Conservation (phyloP, 139 green algal genomes). For the Edaphochlamys debaryana region DNA sequence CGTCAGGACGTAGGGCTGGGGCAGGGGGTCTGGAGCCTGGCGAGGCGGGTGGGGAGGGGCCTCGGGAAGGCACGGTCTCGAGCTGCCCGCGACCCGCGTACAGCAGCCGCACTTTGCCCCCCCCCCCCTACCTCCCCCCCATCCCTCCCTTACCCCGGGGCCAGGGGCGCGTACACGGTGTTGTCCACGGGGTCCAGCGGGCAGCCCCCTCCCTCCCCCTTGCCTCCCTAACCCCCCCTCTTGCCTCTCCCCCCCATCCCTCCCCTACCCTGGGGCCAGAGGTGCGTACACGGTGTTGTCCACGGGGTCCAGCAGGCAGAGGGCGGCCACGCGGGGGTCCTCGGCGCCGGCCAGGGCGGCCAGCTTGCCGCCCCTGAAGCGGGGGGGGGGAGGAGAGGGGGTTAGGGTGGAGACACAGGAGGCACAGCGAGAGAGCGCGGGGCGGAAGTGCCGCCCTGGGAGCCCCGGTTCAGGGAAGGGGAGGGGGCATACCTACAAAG, state of each 20-base stretch:
- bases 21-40: background rate
- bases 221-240: background rate
- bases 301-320: conserved; percentile 91
- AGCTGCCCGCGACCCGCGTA: background rate
- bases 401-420: too few relatives aligned
- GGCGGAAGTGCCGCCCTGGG: too few relatives aligned
- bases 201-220: conserved; percentile 36
- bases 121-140: background rate
- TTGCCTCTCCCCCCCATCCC: background rate
- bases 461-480: too few relatives aligned
- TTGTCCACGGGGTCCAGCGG: conserved; percentile 93
- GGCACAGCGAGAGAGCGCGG: too few relatives aligned
- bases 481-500: too few relatives aligned
- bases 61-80: background rate
- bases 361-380: conserved; percentile 81
- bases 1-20: too few relatives aligned
- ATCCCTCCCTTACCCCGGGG: conserved; percentile 44
- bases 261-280: conserved; percentile 54
- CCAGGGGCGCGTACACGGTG: conserved; percentile 81
- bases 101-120: background rate
- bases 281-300: conserved; percentile 89
- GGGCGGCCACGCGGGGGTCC: conserved; percentile 68
- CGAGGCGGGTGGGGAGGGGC: background rate
- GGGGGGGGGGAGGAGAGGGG: too few relatives aligned
- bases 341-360: conserved; percentile 73